These are phyloP conservation scores for Hypoxylon sp. DNA, from an alignment of 2,329 filamentous ascomycete species.

Conservation along the genomic window DNA sequence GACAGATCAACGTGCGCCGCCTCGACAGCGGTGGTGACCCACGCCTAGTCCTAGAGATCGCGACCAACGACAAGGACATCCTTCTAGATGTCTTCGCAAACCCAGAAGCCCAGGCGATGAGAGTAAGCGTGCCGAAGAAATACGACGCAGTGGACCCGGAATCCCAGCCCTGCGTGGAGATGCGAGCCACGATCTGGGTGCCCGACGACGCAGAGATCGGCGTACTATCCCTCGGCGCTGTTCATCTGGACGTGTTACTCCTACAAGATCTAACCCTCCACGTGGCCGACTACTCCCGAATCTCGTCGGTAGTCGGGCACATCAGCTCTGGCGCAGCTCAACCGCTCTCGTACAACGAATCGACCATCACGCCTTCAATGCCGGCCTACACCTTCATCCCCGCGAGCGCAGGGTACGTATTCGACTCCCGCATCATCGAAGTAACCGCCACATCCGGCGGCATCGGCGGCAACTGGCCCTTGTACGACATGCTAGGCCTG, in stretches of 20 bases:
- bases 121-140: slow-evolving; percentile 51
- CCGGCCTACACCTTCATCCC: slow-evolving; percentile 40
- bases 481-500: slow-evolving; percentile 59
- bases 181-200: slow-evolving; percentile 58
- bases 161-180: slow-evolving; percentile 55
- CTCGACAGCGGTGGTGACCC: slow-evolving; percentile 47
- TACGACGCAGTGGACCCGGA: slow-evolving; percentile 43
- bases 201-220: slow-evolving; percentile 53
- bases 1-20: slow-evolving; percentile 56
- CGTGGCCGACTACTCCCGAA: slow-evolving; percentile 46
- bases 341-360: slow-evolving; percentile 35
- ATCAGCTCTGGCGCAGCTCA: slow-evolving; percentile 49
- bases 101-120: slow-evolving; percentile 49
- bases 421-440: slow-evolving; percentile 54
- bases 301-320: slow-evolving; percentile 52
- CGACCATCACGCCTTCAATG: neutral
- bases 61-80: slow-evolving; percentile 56
- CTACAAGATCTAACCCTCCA: slow-evolving; percentile 49
- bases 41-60: slow-evolving; percentile 54
- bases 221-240: slow-evolving; percentile 48
- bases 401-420: slow-evolving; percentile 49
- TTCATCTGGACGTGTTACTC: slow-evolving; percentile 51
- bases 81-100: slow-evolving; percentile 47
- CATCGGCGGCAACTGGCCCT: slow-evolving; percentile 59
- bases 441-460: slow-evolving; percentile 54